phyloP scores from a whole-genome alignment of 495 filamentous ascomycete species.

The Apodospora peruviana region DNA sequence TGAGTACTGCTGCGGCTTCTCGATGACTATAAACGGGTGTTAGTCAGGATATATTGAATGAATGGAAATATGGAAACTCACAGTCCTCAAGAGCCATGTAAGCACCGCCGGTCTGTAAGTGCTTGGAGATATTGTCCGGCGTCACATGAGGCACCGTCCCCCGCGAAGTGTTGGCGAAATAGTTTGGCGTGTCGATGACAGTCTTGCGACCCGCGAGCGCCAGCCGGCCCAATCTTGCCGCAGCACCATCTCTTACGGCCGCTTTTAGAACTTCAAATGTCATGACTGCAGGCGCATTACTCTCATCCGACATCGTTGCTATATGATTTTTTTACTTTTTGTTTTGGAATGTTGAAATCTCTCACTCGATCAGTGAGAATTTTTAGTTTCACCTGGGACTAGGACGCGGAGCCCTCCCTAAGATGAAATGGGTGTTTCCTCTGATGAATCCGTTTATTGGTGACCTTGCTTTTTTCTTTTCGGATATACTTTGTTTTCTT shows the following conservation, averaged over 20 bases:
- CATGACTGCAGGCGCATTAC: slow-evolving; percentile 14
- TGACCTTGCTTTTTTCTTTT: too few relatives aligned
- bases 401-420: too few relatives aligned
- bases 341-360: neutral
- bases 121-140: slow-evolving; percentile 69
- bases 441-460: too few relatives aligned
- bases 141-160: slow-evolving; percentile 82
- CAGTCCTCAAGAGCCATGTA: slow-evolving; percentile 92
- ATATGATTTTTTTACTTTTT: neutral
- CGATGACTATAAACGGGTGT: slow-evolving; percentile 59
- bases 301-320: neutral
- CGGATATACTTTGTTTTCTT: too few relatives aligned
- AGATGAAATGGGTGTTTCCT: too few relatives aligned
- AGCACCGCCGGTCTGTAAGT: slow-evolving; percentile 54
- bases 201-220: slow-evolving; percentile 51
- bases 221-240: slow-evolving; percentile 58
- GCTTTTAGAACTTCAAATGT: slow-evolving; percentile 38
- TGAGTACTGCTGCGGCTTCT: slow-evolving; percentile 51
- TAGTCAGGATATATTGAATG: slow-evolving; percentile 28
- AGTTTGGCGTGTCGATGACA: slow-evolving; percentile 70
- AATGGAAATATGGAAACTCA: slow-evolving; percentile 24
- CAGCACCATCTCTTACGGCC: slow-evolving; percentile 23
- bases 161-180: slow-evolving; percentile 70
- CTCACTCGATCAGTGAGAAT: too few relatives aligned
- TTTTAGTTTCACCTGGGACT: too few relatives aligned